Evolutionary conservation across 441 rosid species (phyloP), one percentile per base, ranked within the genome.

Genomic region (Jatropha podagrica): DNA sequence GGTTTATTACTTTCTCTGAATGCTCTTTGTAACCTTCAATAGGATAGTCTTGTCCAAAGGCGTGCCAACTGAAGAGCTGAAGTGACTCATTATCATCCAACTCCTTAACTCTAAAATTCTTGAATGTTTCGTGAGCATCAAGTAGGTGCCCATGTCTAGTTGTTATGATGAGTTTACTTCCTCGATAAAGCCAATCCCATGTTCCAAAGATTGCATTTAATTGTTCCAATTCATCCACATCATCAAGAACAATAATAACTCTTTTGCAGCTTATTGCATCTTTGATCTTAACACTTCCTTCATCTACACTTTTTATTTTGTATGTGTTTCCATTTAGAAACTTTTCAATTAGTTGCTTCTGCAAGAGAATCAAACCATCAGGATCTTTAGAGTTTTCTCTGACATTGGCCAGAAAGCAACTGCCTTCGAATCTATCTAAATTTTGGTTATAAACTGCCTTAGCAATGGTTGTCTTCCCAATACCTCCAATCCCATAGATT

Each of bases 391-490:
- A 72, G 37, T 68, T 65, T 64, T 77, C 76, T 67, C 81, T 51
- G 13, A 69, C 51, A 66, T 81, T 63, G 48, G 76, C 73, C n/a
- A 81, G 81, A 78, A 81, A 81, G 64, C 84, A 40, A 55, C 68
- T 63, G 9, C 67, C 74, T 32, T 75, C 62, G 63, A 78, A 81
- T 54, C 26, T 68, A n/a, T 75, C 14, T 46, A 41, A 44, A 52
- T 69, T 78, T 48, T 3, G 17, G 49, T 78, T 78, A 63, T 72
- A 81, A 18, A 75, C 76, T 20, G 5, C 20, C 68, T 78, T 78
- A 5, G 79, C 81, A 37, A 78, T 52, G 8, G 74, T 72, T n/a
- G 84, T 81, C 65, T 81, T 81, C 49, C 84, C 84, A 46, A 72
- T 13, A 17, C 86, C 82, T 41, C 77, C 82, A 62, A 76, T 75